A percentile compares a stretch with the other conserved stretches of the same genome.
These are phyloP conservation scores for Perkinsus olseni DNA, from an alignment of 169 alveolate species.

Conservation along the genomic window DNA sequence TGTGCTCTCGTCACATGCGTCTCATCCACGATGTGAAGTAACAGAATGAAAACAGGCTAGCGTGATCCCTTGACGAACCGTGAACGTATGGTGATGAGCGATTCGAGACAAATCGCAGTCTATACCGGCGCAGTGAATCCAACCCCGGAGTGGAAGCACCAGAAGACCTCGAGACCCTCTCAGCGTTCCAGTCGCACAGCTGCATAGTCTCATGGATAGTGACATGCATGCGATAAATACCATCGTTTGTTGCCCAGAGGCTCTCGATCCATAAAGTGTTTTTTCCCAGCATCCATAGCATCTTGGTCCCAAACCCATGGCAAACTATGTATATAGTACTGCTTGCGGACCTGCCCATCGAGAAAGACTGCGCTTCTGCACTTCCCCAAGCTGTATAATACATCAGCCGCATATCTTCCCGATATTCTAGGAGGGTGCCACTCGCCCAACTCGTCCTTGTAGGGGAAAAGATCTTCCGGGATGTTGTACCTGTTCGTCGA, in stretches of 20 bases:
- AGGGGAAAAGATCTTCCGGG: conserved; percentile 60
- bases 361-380: neutral
- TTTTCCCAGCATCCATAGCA: conserved; percentile 51
- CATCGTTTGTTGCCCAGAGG: conserved; percentile 62
- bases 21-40: neutral
- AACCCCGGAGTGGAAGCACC: no score
- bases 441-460: conserved; percentile 72
- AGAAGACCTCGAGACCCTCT: no score
- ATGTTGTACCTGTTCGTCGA: conserved; percentile 43
- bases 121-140: no score
- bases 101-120: no score
- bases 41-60: neutral
- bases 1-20: no score
- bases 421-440: conserved; percentile 71
- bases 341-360: neutral
- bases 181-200: no score
- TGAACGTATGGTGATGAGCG: no score
- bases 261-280: conserved; percentile 64
- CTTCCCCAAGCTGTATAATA: conserved; percentile 54
- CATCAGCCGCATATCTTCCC: conserved; percentile 66
- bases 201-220: no score
- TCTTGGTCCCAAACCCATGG: conserved; percentile 73
- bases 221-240: no score
- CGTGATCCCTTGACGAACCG: neutral
- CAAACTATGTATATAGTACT: conserved; percentile 32